phyloP scores from a whole-genome alignment of 768 basidiomycete species.

The Coprinopsis strossmayeri region DNA sequence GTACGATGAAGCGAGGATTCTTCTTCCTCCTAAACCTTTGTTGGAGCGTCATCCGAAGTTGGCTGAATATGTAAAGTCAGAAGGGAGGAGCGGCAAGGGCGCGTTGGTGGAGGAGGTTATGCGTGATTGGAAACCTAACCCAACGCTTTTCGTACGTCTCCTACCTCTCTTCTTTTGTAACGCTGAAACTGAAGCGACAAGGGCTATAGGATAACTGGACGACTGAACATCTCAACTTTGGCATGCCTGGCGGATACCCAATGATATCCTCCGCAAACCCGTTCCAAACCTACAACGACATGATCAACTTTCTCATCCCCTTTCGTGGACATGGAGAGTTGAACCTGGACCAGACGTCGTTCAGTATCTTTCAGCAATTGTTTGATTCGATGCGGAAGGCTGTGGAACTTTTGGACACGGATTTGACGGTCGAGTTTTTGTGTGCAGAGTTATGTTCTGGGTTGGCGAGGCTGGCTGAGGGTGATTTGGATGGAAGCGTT shows the following conservation, averaged over 20 bases:
- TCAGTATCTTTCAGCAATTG: conserved; percentile 10
- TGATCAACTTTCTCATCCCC: conserved; percentile 6
- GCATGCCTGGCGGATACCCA: conserved; percentile 10
- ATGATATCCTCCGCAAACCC: conserved; percentile 8
- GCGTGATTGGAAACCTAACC: conserved; percentile 15
- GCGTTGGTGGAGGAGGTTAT: conserved; percentile 9
- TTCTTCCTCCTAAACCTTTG: conserved; percentile 14
- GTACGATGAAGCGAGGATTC: conserved; percentile 7
- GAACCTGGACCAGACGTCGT: conserved; percentile 7
- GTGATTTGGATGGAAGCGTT: conserved; percentile 14
- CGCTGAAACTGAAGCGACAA: background rate
- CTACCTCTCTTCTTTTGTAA: background rate
- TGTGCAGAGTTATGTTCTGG: conserved; percentile 13
- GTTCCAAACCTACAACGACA: conserved; percentile 9
- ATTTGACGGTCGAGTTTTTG: conserved; percentile 11
- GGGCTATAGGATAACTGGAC: conserved; percentile 12
- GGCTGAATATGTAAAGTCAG: conserved; percentile 7
- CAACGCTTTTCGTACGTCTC: conserved; percentile 16
- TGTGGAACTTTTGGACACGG: conserved; percentile 9
- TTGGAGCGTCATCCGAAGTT: conserved; percentile 13
- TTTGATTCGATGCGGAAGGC: conserved; percentile 14
- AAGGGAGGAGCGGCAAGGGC: background rate
- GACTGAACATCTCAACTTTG: conserved; percentile 8
- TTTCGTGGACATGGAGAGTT: conserved; percentile 4
- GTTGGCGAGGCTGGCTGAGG: conserved; percentile 11